phyloP scores from a whole-genome alignment of 2,329 filamentous ascomycete genomes.

The Penicillium polonicum region DNA sequence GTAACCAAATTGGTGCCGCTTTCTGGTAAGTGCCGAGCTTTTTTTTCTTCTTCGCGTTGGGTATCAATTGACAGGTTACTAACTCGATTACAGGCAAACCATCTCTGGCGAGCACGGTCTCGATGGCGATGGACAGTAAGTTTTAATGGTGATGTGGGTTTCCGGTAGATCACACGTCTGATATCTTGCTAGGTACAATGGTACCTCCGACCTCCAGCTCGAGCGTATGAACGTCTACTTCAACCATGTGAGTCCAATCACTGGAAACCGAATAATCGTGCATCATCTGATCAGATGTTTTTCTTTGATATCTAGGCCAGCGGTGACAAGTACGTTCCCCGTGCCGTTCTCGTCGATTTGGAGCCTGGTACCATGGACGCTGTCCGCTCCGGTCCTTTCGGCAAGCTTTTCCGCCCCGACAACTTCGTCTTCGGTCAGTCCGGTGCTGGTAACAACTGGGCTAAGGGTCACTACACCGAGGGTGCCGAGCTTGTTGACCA shows the following conservation, averaged over 20 bases:
- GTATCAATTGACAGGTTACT: slow-evolving; percentile 35
- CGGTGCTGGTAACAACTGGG: slow-evolving; percentile 99
- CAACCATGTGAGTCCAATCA: slow-evolving; percentile 67
- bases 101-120: slow-evolving; percentile 93
- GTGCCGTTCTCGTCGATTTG: slow-evolving; percentile 98
- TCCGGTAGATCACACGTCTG: slow-evolving; percentile 21
- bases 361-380: slow-evolving; percentile 99
- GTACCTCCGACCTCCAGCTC: slow-evolving; percentile 96
- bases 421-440: slow-evolving; percentile 99
- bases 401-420: slow-evolving; percentile 98
- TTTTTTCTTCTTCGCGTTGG: slow-evolving; percentile 2
- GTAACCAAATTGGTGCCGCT: slow-evolving; percentile 99
- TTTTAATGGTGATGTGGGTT: neutral
- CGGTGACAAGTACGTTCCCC: slow-evolving; percentile 98
- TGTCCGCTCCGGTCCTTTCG: slow-evolving; percentile 95
- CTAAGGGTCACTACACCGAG: slow-evolving; percentile 99
- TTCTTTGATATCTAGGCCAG: slow-evolving; percentile 63
- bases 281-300: slow-evolving; percentile 1
- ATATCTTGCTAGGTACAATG: slow-evolving; percentile 72
- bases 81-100: slow-evolving; percentile 62
- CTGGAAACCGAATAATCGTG: neutral
- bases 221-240: slow-evolving; percentile 99
- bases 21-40: slow-evolving; percentile 71
- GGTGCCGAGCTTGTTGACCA: slow-evolving; percentile 98
- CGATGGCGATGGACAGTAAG: slow-evolving; percentile 62